Evolutionary conservation across 2,329 filamentous ascomycete genomes (phyloP), one percentile per base, ranked within the genome.

Genomic region (Xylaria hypoxylon): DNA sequence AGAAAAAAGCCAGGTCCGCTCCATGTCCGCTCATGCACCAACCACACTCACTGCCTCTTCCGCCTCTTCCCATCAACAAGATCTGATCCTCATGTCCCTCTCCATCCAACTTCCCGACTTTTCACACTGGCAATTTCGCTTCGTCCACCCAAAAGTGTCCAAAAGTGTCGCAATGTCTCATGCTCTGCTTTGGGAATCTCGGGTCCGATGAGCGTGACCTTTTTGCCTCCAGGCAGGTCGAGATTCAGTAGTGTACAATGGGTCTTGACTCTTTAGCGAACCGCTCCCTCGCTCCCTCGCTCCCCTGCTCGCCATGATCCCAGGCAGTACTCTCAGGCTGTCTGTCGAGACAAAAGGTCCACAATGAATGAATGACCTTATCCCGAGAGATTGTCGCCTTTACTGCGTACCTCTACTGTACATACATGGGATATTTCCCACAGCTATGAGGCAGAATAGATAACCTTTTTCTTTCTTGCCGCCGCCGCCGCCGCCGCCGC

Each of bases 31-130:
- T 67, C 56, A 67, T 67, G 64, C 64, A 67, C 64, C n/a, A n/a
- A n/a, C n/a, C n/a, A n/a, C n/a, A n/a, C n/a, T n/a, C n/a, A 67
- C 64, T 67, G 60, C 64, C 64, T 67, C 56, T 56, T 65, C 59
- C n/a, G n/a, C n/a, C n/a, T n/a, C n/a, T n/a, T n/a, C n/a, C n/a
- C 53, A 62, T 62, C 58, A 35, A 45, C 64, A 50, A 56, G 35
- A 45, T 28, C 52, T 53, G 35, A 45, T 28, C 52, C 58, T 62
- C 59, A 19, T 28, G 17, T 42, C 42, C 59, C 19, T 56, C 47
- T 57, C 47, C 53, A 59, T 51, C 50, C 58, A 62, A 5, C 13
- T 45, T 47, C 47, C 67, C 67, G 67, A 65, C 65, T 62, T 69
- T 69, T 63, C 55, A 13, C 19, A 65, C 59, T 62, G 67, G 60